Evolutionary conservation across 1,139 yeast genomes (phyloP).

Genomic region (Geotrichum citri-aurantii): DNA sequence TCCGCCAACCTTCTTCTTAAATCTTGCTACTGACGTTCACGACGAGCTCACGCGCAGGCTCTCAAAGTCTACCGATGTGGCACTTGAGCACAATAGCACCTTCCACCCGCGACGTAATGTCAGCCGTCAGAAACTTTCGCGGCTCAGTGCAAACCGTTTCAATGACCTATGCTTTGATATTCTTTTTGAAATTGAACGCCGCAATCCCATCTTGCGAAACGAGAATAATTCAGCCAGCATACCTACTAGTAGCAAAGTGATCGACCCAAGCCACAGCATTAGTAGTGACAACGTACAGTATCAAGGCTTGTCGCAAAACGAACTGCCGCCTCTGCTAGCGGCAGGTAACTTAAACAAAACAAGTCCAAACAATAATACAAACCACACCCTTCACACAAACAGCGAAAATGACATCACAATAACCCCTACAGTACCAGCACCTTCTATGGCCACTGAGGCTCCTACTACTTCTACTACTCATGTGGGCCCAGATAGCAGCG

Average conservation of each 20-base stretch:
- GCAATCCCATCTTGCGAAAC: constrained; percentile 33
- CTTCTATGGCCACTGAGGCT: not conserved
- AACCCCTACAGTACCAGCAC: not conserved
- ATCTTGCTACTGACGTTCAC: constrained; percentile 88
- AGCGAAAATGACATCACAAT: not conserved
- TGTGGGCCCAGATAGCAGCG: not conserved
- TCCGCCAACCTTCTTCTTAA: constrained; percentile 75
- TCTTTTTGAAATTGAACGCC: constrained; percentile 75
- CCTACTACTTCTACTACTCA: not conserved
- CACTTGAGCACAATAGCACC: constrained; percentile 21
- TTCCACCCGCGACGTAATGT: constrained; percentile 94
- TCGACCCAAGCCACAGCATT: not conserved
- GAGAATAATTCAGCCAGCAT: not conserved
- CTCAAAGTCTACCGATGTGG: constrained; percentile 39
- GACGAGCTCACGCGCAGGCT: constrained; percentile 80
- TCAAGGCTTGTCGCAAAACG: not conserved
- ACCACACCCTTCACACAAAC: not conserved
- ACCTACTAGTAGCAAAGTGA: not conserved
- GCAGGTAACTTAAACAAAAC: not conserved
- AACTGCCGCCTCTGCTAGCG: not conserved
- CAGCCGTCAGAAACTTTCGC: constrained; percentile 87
- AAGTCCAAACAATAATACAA: not conserved
- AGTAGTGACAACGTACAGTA: not conserved
- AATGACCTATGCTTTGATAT: constrained; percentile 90
- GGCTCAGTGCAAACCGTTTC: constrained; percentile 75